Base-by-base conservation (phyloP, 345 rosid species). In the Linum trigynum region DNA sequence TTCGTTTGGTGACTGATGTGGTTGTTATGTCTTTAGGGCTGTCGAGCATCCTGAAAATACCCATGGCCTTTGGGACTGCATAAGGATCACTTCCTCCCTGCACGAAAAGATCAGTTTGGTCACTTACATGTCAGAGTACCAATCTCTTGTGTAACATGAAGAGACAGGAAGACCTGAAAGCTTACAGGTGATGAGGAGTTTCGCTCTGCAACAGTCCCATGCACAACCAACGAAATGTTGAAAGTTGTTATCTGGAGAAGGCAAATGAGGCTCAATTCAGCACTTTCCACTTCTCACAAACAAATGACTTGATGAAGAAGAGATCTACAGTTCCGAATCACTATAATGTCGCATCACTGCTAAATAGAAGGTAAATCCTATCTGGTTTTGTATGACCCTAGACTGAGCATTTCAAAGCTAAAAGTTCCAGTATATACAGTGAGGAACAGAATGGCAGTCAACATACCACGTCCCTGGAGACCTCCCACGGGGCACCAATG, bases 401-500 rank as follows among this genome's bases (percentile, higher is more conserved):
- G 32, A 23, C 32, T 1, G 32, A 23, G 32, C 32, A 23, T 23
- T 23, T 23, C 32, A 23, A 23, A 23, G 32, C 0, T 23, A 23
- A 23, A 23, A 23, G 32, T 23, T 23, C 32, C 32, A 23, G 32
- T 23, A 23, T 10, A 61, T 2, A 61, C 0, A 57, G 42, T 2
- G 17, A 66, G 7, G 48, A 39, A 40, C 15, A 57, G 3, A 39
- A 12, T 35, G 38, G 2, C 7, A 59, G 62, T 7, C 17, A 37
- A 72, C 88, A 65, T 39, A 92, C 98, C 87, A 89, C 82, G 78
- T 92, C 98, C 79, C 62, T 84, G 0, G 98, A 78, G 59, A 92
- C 82, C 80, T 86, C 94, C 97, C 90, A 89, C 62, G 98, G 98
- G 58, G 98, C 96, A 66, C 98, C 98, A 57, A 92, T 92, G 72